Evolutionary conservation across 805 yeast genomes (phyloP).

Genomic region (Metahyphopichia silvanorum): DNA sequence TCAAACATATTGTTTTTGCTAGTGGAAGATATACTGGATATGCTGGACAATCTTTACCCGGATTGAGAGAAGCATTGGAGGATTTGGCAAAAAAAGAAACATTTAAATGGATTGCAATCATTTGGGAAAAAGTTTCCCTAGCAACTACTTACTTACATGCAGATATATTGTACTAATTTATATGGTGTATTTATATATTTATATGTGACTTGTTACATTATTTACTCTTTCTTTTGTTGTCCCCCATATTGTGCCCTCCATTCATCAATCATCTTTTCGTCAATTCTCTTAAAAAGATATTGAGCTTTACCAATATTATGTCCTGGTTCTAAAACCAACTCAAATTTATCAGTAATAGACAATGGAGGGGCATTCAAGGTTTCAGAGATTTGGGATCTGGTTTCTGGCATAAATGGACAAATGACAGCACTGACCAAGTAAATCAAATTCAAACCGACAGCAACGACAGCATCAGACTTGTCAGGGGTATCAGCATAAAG

Average conservation of each 20-base stretch:
- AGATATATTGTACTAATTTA: too few species aligned
- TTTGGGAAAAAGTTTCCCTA: slow-evolving; percentile 6
- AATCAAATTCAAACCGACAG: slow-evolving; percentile 83
- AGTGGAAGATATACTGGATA: slow-evolving; percentile 62
- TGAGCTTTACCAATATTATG: slow-evolving; percentile 90
- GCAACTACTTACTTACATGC: too few species aligned
- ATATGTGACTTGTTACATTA: too few species aligned
- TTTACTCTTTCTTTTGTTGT: slow-evolving; percentile 38
- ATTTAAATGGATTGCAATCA: slow-evolving; percentile 35
- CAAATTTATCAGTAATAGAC: slow-evolving; percentile 73
- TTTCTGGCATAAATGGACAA: slow-evolving; percentile 89
- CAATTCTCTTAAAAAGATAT: slow-evolving; percentile 89
- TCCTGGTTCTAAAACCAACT: slow-evolving; percentile 65
- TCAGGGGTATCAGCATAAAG: slow-evolving; percentile 73
- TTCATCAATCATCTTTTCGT: slow-evolving; percentile 78
- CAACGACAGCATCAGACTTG: slow-evolving; percentile 87
- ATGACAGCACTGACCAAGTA: slow-evolving; percentile 81
- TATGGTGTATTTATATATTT: too few species aligned
- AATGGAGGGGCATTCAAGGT: slow-evolving; percentile 82
- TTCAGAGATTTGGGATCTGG: slow-evolving; percentile 62
- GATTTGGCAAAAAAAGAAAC: slow-evolving; percentile 37
- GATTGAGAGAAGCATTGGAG: slow-evolving; percentile 51
- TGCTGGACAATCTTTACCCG: slow-evolving; percentile 57
- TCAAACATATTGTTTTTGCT: slow-evolving; percentile 56
- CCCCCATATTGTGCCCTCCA: slow-evolving; percentile 92